A percentile compares a stretch with the other conserved stretches of the same genome.
phyloP scores from a whole-genome alignment of 192 early-diverging fungal genomes.

The Entomortierella lignicola region DNA sequence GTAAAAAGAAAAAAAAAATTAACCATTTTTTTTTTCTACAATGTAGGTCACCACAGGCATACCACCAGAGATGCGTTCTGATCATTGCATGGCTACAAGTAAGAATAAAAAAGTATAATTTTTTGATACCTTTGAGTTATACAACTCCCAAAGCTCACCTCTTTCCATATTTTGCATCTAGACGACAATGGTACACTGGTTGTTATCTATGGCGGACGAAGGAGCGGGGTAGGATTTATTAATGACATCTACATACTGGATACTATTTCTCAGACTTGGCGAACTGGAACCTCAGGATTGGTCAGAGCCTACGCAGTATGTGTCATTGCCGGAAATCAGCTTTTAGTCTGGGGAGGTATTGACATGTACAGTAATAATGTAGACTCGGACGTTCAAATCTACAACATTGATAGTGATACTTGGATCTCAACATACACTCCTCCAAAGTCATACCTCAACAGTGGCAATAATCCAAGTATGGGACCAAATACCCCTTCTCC shows the following conservation, averaged over 20 bases:
- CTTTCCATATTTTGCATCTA: neutral
- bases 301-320: conserved; percentile 22
- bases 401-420: conserved; percentile 3
- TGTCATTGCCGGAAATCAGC: conserved; percentile 34
- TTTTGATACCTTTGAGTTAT: too few species aligned
- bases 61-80: conserved; percentile 25
- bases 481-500: neutral
- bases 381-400: conserved; percentile 3
- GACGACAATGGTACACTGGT: conserved; percentile 36
- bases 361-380: neutral
- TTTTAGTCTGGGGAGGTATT: conserved; percentile 37
- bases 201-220: conserved; percentile 36
- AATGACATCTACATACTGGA: conserved; percentile 31
- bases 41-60: conserved; percentile 20
- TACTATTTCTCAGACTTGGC: conserved; percentile 12
- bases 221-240: neutral
- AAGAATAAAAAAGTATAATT: conserved; percentile 8
- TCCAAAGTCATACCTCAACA: conserved; percentile 5
- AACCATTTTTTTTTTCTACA: neutral
- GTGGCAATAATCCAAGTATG: neutral
- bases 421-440: conserved; percentile 33
- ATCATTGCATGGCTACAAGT: conserved; percentile 51
- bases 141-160: too few species aligned
- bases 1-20: neutral
- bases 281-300: conserved; percentile 10